Evolutionary conservation across 768 basidiomycete species (phyloP), one percentile per base, ranked within the genome.

Genomic region (Mycena epipterygia): DNA sequence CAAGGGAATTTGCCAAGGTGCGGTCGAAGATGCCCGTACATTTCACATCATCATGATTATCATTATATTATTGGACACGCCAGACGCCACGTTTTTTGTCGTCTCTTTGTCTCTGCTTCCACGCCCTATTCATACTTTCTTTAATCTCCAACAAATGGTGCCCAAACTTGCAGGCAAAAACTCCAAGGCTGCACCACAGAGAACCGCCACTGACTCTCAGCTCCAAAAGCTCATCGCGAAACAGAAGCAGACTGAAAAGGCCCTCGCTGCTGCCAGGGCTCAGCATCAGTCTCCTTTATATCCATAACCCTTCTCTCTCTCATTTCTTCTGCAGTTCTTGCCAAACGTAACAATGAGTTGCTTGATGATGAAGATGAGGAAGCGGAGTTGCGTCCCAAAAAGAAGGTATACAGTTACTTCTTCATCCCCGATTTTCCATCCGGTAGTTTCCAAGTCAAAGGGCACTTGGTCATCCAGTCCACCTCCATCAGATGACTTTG

Each of bases 341-440:
- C 19, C 42, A 60, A 60, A 42, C 58, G 58, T 13, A 60, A 60
- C 42, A 32, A 27, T 2, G 58, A 60, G 2, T 5, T 60, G 9
- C 58, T 60, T 33, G 58, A 60, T 13, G 58, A 44, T 1, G 58
- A 60, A 46, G 52, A 53, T 21, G 57, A 58, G 12, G 56, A 37
- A 4, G 56, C 4, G 11, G 25, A 23, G 5, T 1, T 3, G 2
- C 57, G 25, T 9, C 41, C 57, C 13, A 42, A 30, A 42, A 59
- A 59, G 27, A 59, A 59, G 27, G 57, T 44, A 44, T 27, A 30
- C 16, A 44, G 2, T 12, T 42, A 1, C 14, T 59, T 21, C 27
- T 59, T 16, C 14, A 41, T 27, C 17, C 41, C 53, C 53, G 7
- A 5, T 13, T 25, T 1, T 21, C 41, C 19, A 57, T 25, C 1